These are phyloP conservation scores for Chrysoporthe austroafricana DNA, from an alignment of 2,329 filamentous ascomycete species.

Conservation along the genomic window DNA sequence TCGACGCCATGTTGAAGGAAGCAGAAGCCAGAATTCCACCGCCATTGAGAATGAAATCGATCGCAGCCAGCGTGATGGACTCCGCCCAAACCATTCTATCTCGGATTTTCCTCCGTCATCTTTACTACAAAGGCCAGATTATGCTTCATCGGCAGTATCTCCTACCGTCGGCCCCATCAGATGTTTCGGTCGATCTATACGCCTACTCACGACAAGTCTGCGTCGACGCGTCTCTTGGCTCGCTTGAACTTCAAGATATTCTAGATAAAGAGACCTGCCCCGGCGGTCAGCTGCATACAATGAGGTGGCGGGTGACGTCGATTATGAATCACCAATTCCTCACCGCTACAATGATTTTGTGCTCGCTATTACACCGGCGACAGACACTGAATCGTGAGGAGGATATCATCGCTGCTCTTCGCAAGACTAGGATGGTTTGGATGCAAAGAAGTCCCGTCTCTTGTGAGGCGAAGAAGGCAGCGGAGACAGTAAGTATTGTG, in stretches of 20 bases:
- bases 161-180: not conserved
- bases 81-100: slow-evolving; percentile 34
- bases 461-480: slow-evolving; percentile 23
- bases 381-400: slow-evolving; percentile 4
- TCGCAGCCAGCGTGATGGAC: slow-evolving; percentile 33
- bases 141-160: slow-evolving; percentile 39
- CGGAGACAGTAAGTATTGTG: slow-evolving; percentile 11
- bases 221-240: slow-evolving; percentile 33
- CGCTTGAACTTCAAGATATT: slow-evolving; percentile 33
- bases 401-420: slow-evolving; percentile 14
- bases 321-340: slow-evolving; percentile 24
- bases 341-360: slow-evolving; percentile 17
- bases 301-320: slow-evolving; percentile 18
- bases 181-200: slow-evolving; percentile 22
- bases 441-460: slow-evolving; percentile 25
- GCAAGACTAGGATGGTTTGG: slow-evolving; percentile 26
- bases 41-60: slow-evolving; percentile 31
- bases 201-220: slow-evolving; percentile 35
- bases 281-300: slow-evolving; percentile 13
- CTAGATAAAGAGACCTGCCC: slow-evolving; percentile 31
- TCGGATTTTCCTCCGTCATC: slow-evolving; percentile 36
- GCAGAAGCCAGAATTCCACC: slow-evolving; percentile 33
- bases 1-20: slow-evolving; percentile 34
- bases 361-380: not conserved
- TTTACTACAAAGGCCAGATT: slow-evolving; percentile 37